Evolutionary conservation across 257 asterid genomes (phyloP).

Genomic region (Fraxinus americana): DNA sequence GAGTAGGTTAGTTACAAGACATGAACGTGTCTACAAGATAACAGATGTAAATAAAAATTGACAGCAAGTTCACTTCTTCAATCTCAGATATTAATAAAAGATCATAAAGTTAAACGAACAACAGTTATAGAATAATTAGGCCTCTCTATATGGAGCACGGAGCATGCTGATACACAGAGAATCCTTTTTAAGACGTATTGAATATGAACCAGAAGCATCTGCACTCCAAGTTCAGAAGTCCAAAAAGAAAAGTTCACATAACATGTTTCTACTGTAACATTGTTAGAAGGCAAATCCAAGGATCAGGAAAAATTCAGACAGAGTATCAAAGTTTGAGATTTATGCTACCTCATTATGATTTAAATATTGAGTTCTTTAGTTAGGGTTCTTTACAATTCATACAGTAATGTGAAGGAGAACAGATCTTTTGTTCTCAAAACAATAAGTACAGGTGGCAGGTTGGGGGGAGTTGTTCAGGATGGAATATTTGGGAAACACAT

Average conservation of each 20-base stretch:
- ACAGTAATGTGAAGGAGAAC: neutral
- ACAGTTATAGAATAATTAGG: neutral
- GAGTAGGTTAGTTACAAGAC: neutral
- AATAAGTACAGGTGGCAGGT: neutral
- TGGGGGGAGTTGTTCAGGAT: neutral
- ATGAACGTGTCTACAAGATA: neutral
- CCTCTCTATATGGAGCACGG: neutral
- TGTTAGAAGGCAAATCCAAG: neutral
- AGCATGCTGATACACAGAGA: neutral
- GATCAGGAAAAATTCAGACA: neutral
- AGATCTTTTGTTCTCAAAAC: neutral
- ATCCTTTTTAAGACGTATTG: neutral
- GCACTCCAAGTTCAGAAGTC: neutral
- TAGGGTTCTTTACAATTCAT: neutral
- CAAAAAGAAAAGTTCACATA: constrained; percentile 1
- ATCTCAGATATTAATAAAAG: neutral
- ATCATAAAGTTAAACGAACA: neutral
- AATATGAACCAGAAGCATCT: neutral
- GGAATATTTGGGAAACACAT: neutral
- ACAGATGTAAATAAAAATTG: neutral
- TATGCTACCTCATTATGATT: neutral
- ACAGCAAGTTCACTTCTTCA: neutral
- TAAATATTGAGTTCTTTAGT: neutral
- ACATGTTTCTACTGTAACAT: neutral
- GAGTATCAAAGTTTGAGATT: neutral